These are phyloP conservation scores for Saksenaea vasiformis DNA, from an alignment of 371 early-diverging fungal genomes.

Conservation along the genomic window DNA sequence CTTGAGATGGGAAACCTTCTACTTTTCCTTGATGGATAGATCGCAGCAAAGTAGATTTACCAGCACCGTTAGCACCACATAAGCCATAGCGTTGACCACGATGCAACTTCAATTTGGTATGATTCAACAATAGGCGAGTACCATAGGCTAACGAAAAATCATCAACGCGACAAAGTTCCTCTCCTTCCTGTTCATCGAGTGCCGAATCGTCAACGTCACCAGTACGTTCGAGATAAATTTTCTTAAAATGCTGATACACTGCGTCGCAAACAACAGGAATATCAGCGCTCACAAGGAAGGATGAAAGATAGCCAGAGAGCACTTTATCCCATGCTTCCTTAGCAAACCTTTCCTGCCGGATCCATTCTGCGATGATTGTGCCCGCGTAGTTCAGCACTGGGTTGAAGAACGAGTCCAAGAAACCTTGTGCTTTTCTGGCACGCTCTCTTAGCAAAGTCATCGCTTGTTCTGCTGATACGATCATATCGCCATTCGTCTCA, in stretches of 20 bases:
- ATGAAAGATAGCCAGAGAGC: constrained; percentile 36
- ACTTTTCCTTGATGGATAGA: constrained; percentile 74
- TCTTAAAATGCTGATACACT: constrained; percentile 40
- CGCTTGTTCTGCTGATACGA: constrained; percentile 42
- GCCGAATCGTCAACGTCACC: constrained; percentile 47
- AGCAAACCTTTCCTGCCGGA: constrained; percentile 55
- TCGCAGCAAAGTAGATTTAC: constrained; percentile 91
- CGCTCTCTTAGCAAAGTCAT: constrained; percentile 44
- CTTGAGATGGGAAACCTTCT: constrained; percentile 76
- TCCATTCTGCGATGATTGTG: constrained; percentile 49
- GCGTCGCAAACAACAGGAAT: constrained; percentile 32
- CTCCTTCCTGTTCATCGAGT: constrained; percentile 60
- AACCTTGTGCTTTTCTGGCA: constrained; percentile 51
- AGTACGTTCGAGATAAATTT: constrained; percentile 47
- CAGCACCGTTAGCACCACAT: constrained; percentile 90
- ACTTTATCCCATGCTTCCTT: constrained; percentile 53
- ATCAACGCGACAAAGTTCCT: constrained; percentile 74
- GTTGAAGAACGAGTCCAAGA: constrained; percentile 57
- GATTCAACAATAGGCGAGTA: constrained; percentile 79
- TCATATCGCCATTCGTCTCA: constrained; percentile 25
- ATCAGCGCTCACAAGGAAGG: constrained; percentile 51
- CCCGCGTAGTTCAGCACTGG: constrained; percentile 48
- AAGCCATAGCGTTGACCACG: constrained; percentile 82
- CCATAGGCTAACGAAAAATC: constrained; percentile 83
- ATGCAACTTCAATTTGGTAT: constrained; percentile 75